These are phyloP conservation scores for Suillus subluteus DNA, from an alignment of 768 basidiomycete genomes.

Conservation along the genomic window DNA sequence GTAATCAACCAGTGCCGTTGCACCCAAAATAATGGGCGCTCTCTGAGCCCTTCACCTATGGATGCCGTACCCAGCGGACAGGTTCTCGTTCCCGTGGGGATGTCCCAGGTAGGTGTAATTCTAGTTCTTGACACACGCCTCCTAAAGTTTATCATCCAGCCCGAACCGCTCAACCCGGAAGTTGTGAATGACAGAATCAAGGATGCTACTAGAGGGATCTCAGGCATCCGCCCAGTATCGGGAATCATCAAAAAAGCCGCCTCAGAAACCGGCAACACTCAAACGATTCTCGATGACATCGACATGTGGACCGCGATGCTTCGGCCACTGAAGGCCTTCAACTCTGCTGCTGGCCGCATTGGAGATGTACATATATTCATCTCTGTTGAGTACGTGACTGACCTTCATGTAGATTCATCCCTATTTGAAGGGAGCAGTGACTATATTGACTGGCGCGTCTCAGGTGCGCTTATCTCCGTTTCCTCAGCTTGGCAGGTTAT, in stretches of 20 bases:
- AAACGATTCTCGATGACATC: neutral
- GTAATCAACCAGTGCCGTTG: neutral
- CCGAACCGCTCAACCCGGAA: neutral
- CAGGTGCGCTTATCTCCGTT: conserved; percentile 3
- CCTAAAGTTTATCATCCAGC: neutral
- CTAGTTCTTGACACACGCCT: neutral
- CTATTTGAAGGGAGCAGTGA: conserved; percentile 9
- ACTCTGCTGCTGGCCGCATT: neutral
- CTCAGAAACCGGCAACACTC: neutral
- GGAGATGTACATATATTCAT: neutral
- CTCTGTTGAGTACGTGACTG: neutral
- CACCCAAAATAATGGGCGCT: neutral
- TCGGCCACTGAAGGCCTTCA: conserved; percentile 1
- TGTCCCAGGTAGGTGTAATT: neutral
- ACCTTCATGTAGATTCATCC: conserved; percentile 11
- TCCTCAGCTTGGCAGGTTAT: neutral
- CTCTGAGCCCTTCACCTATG: neutral
- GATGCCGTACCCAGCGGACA: neutral
- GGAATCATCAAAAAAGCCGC: neutral
- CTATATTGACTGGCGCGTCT: conserved; percentile 8
- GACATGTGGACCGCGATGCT: conserved; percentile 3
- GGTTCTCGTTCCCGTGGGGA: neutral
- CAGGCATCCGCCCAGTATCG: neutral
- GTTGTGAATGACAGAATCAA: neutral
- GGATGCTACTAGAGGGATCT: neutral